These are phyloP conservation scores for Naganishia onofrii DNA, from an alignment of 768 basidiomycete species.

Conservation along the genomic window DNA sequence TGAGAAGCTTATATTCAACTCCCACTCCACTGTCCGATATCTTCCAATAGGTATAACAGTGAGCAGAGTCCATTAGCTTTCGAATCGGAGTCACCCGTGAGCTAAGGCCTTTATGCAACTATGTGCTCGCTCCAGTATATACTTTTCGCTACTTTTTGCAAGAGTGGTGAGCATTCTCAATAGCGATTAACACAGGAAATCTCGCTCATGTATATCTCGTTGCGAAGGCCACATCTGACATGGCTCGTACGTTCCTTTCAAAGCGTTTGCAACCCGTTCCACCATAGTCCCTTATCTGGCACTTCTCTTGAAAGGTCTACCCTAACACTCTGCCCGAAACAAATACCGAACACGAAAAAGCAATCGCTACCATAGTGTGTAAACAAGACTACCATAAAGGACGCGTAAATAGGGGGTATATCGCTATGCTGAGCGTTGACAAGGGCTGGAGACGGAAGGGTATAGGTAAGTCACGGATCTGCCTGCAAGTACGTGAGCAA, in stretches of 20 bases:
- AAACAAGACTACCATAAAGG: slow-evolving; percentile 85
- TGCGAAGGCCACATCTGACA: slow-evolving; percentile 76
- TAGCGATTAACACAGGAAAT: neutral
- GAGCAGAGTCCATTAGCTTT: neutral
- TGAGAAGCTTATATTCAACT: neutral
- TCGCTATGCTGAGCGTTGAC: slow-evolving; percentile 93
- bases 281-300: neutral
- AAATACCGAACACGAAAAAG: slow-evolving; percentile 44
- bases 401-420: slow-evolving; percentile 79
- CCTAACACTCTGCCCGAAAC: slow-evolving; percentile 58
- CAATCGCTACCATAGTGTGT: slow-evolving; percentile 91
- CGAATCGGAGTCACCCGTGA: neutral
- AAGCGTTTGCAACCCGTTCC: neutral
- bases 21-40: neutral
- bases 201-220: neutral
- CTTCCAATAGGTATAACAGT: slow-evolving; percentile 41
- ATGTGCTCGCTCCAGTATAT: slow-evolving; percentile 56
- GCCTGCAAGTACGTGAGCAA: slow-evolving; percentile 44
- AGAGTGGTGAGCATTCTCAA: slow-evolving; percentile 68
- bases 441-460: slow-evolving; percentile 82
- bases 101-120: neutral
- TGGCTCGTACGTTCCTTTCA: slow-evolving; percentile 58
- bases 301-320: slow-evolving; percentile 2
- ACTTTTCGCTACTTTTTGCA: slow-evolving; percentile 95
- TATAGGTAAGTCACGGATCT: slow-evolving; percentile 65